Base-by-base conservation (phyloP, 2,329 filamentous ascomycete genomes). In the Penicillium sp. region DNA sequence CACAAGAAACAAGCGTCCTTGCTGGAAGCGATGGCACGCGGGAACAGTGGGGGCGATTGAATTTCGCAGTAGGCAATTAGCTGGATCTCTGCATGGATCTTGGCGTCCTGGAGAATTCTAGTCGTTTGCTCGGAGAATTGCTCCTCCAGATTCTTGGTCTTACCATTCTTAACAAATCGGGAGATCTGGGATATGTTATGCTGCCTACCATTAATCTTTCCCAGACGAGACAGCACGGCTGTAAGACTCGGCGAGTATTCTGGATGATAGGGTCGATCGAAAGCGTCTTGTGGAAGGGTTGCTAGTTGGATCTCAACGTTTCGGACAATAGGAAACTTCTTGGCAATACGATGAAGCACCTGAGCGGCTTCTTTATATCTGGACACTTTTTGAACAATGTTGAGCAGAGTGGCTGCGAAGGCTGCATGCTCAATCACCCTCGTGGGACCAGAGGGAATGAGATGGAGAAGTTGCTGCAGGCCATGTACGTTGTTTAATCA, bases 351-450 rank as follows among this genome's bases (percentile, higher is more conserved):
- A 57, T 70, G 71, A 3, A 82, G 65, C 22, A 72, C 69, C 10
- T 65, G 59, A n/a, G 77, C 71, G 45, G 71, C 70, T 43, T 78
- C 72, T 16, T 66, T 64, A 46, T 80, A 82, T 53, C 75, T 70
- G 16, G 76, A 71, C 1, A 81, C 70, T 58, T 79, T 80, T 0
- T 19, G 52, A 0, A 81, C 52, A 25, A 72, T 75, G 16, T 76
- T 76, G 6, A 72, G 25, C 0, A 78, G 57, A 46, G 38, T 71
- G 16, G n/a, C n/a, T 46, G 58, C 65, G 11, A 46, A 48, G 7
- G 13, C 51, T 0, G 60, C 56, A 2, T 53, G 35, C 59, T 76
- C 68, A 4, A 60, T 52, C 2, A 26, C 33, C 16, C 68, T 55
- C 5, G 67, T 64, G 42, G 52, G 35, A 52, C 58, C 26, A 42